Evolutionary conservation across 106 monocot genomes (phyloP).

Genomic region (Xerophyta viscosa): DNA sequence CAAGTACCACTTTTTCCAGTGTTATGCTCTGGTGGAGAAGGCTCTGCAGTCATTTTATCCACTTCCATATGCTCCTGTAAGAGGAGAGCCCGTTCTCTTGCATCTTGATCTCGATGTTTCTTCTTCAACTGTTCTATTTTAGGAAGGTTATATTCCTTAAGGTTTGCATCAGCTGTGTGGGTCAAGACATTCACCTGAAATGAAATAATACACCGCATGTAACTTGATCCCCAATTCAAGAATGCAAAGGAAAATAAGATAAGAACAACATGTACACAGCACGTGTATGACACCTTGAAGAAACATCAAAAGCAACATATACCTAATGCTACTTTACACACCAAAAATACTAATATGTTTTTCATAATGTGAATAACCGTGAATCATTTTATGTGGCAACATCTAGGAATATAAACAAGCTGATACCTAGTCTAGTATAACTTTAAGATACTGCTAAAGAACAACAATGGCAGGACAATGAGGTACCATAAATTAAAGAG

Average conservation of each 20-base stretch:
- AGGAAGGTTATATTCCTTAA: slow-evolving; percentile 4
- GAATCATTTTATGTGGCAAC: too few relatives aligned
- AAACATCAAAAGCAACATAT: too few relatives aligned
- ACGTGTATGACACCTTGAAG: too few relatives aligned
- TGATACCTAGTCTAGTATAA: too few relatives aligned
- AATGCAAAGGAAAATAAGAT: neutral
- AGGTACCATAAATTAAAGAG: neutral
- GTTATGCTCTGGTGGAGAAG: too few relatives aligned
- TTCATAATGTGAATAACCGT: too few relatives aligned
- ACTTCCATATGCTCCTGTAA: neutral
- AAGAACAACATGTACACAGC: neutral
- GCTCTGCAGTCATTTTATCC: neutral
- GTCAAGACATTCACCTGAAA: slow-evolving; percentile 74
- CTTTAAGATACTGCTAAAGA: too few relatives aligned
- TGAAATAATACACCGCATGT: neutral
- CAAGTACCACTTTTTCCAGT: too few relatives aligned
- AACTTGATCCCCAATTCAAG: neutral
- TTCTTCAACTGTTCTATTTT: slow-evolving; percentile 47
- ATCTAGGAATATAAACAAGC: too few relatives aligned
- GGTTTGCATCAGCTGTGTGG: slow-evolving; percentile 46
- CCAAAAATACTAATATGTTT: too few relatives aligned
- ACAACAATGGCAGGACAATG: neutral
- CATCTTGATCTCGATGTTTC: slow-evolving; percentile 40
- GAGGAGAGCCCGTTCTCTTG: slow-evolving; percentile 8
- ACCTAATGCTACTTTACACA: too few relatives aligned